A percentile compares a stretch with the other conserved stretches of the same genome.
These are phyloP conservation scores for Mycena capillaripes DNA, from an alignment of 768 basidiomycete genomes.

Conservation along the genomic window DNA sequence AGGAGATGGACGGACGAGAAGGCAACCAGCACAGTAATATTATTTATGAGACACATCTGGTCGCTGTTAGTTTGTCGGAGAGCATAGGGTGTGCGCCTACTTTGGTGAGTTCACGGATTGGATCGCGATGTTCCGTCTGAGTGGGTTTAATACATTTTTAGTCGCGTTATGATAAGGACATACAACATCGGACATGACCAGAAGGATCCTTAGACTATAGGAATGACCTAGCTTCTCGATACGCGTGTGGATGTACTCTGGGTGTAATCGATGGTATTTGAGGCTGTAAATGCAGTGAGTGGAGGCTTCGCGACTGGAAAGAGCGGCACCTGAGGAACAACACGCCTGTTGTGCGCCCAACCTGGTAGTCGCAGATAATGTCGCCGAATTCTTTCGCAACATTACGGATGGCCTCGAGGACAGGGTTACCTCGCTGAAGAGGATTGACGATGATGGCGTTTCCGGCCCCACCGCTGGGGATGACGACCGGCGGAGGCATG, in stretches of 20 bases:
- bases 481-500: constrained; percentile 66
- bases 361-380: constrained; percentile 94
- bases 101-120: constrained; percentile 95
- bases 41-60: constrained; percentile 90
- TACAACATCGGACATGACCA: constrained; percentile 94
- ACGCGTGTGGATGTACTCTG: constrained; percentile 94
- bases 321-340: constrained; percentile 85
- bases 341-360: constrained; percentile 93
- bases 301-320: background rate
- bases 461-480: constrained; percentile 61
- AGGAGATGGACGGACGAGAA: constrained; percentile 77
- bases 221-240: constrained; percentile 88
- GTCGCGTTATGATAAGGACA: constrained; percentile 47
- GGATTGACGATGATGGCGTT: constrained; percentile 77
- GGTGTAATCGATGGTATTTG: constrained; percentile 95
- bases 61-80: constrained; percentile 13
- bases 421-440: constrained; percentile 88
- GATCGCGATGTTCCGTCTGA: constrained; percentile 91
- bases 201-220: constrained; percentile 87
- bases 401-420: constrained; percentile 89
- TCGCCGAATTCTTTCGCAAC: constrained; percentile 96
- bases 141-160: background rate
- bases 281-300: constrained; percentile 62
- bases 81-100: constrained; percentile 46
- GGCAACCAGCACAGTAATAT: constrained; percentile 91